Conservation (phyloP, 2,329 filamentous ascomycete genomes). For the Epichloe scottii region DNA sequence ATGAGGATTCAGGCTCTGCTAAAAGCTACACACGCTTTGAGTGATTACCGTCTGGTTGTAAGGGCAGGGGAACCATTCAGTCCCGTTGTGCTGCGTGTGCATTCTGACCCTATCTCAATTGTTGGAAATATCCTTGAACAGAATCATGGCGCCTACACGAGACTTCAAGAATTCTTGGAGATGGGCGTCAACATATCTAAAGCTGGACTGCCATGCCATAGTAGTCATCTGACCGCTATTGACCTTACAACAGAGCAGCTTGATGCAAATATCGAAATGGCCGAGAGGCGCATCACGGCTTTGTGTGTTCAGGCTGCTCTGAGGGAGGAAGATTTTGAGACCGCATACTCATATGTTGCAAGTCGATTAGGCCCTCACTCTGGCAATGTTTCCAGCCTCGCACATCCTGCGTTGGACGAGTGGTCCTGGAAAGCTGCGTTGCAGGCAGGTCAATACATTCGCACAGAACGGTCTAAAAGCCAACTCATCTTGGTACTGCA, state of each 20-base stretch:
- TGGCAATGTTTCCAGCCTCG: not conserved
- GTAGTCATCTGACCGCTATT: not conserved
- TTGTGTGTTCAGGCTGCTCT: conserved; percentile 74
- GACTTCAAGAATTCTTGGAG: conserved; percentile 58
- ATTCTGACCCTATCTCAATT: conserved; percentile 61
- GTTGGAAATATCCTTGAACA: conserved; percentile 63
- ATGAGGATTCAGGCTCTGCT: conserved; percentile 51
- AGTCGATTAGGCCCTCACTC: conserved; percentile 43
- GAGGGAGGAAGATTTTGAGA: conserved; percentile 70
- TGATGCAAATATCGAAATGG: conserved; percentile 22
- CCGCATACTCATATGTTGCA: conserved; percentile 72
- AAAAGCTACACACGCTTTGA: conserved; percentile 60
- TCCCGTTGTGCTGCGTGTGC: conserved; percentile 66
- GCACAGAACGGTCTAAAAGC: conserved; percentile 39
- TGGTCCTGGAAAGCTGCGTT: conserved; percentile 71
- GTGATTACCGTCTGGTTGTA: conserved; percentile 63
- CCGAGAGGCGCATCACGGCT: conserved; percentile 57
- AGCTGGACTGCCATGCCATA: conserved; percentile 33
- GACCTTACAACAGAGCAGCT: not conserved
- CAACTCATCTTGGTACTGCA: conserved; percentile 47
- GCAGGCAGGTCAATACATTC: conserved; percentile 62
- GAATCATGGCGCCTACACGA: conserved; percentile 61
- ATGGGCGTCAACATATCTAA: conserved; percentile 56
- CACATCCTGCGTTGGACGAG: conserved; percentile 35
- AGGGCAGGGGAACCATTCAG: conserved; percentile 72